These are phyloP conservation scores for Chenopodium suecicum DNA, from an alignment of 148 eudicot genomes.

Conservation along the genomic window DNA sequence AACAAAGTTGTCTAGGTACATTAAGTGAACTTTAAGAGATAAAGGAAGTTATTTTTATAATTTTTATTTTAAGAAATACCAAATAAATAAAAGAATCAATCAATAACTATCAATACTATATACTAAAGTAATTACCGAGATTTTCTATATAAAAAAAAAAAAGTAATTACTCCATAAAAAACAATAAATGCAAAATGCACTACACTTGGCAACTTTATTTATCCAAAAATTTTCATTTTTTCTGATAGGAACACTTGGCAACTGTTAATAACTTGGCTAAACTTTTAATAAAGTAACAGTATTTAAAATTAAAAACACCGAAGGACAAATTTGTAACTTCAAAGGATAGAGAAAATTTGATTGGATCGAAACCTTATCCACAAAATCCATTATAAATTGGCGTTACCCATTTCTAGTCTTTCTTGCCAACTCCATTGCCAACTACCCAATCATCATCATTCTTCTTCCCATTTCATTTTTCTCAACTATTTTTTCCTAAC, in stretches of 20 bases:
- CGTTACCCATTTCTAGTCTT: not conserved
- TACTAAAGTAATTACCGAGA: no score
- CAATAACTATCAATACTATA: no score
- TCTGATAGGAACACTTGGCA: constrained; percentile 1
- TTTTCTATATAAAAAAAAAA: no score
- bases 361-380: constrained; percentile 32
- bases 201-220: constrained; percentile 6
- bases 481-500: not conserved
- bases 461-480: not conserved
- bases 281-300: not conserved
- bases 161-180: not conserved
- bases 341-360: not conserved
- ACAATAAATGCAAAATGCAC: not conserved
- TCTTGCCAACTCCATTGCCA: constrained; percentile 11
- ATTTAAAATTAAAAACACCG: not conserved
- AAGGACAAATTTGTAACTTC: constrained; percentile 17
- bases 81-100: no score
- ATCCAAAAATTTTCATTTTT: not conserved
- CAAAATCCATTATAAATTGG: constrained; percentile 22
- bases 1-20: no score
- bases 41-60: no score
- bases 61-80: no score
- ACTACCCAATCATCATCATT: constrained; percentile 3
- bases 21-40: no score
- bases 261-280: not conserved